phyloP scores from a whole-genome alignment of 257 asterid species.

The Primulina huaijiensis region DNA sequence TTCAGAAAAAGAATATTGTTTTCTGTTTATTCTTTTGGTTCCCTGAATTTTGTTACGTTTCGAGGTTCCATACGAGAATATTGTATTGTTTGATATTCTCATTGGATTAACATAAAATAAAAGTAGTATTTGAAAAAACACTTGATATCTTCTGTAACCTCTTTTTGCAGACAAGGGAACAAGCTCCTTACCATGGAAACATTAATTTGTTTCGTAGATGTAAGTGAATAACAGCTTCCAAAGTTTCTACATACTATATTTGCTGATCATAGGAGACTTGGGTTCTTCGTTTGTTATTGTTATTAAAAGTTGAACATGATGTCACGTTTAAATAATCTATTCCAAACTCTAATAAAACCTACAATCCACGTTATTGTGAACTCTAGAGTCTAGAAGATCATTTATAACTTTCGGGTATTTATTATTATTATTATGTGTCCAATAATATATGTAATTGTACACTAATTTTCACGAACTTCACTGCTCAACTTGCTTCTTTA shows the following conservation, averaged over 20 bases:
- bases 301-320: neutral
- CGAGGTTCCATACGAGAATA: neutral
- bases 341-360: no score
- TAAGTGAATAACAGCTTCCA: constrained; percentile 25
- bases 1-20: no score
- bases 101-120: neutral
- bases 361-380: no score
- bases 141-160: constrained; percentile 11
- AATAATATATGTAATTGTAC: neutral
- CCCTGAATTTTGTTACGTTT: neutral
- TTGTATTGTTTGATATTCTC: neutral
- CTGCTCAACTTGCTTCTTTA: no score
- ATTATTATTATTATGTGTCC: no score
- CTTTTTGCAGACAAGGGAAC: constrained; percentile 43
- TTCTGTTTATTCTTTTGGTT: neutral
- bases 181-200: constrained; percentile 32
- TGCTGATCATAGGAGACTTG: neutral
- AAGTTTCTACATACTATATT: neutral
- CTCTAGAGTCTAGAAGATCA: no score
- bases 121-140: constrained; percentile 1
- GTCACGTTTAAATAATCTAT: no score
- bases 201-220: constrained; percentile 37
- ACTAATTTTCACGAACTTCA: no score
- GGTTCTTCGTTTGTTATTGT: neutral
- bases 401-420: no score